Percentiles rank a stretch among this genome's conserved stretches.
Conservation (phyloP, 108 stramenopile species). For the Fistulifera pelliculosa region DNA sequence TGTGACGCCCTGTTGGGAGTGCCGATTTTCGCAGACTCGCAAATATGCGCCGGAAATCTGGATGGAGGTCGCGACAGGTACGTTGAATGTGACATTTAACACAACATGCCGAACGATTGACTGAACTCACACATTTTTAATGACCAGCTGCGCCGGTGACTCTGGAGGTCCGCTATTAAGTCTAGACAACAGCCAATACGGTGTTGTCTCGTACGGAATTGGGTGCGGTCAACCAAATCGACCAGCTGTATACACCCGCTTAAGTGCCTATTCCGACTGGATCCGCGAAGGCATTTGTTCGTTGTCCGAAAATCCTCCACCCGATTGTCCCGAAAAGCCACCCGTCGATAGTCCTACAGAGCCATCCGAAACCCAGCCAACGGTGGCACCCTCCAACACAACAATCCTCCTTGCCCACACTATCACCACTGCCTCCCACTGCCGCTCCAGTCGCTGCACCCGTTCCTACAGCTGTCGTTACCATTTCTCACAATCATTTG, state of each 20-base stretch:
- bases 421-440: too few relatives aligned
- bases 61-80: slow-evolving; percentile 29
- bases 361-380: too few relatives aligned
- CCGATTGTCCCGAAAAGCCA: too few relatives aligned
- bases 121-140: slow-evolving; percentile 7
- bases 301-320: too few relatives aligned
- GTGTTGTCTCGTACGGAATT: slow-evolving; percentile 44
- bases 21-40: slow-evolving; percentile 17
- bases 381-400: too few relatives aligned
- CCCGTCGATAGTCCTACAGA: too few relatives aligned
- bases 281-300: slow-evolving; percentile 9
- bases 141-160: slow-evolving; percentile 42
- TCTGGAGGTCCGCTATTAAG: slow-evolving; percentile 32
- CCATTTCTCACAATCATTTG: too few relatives aligned
- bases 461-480: too few relatives aligned
- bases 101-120: slow-evolving; percentile 25
- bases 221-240: slow-evolving; percentile 35
- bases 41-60: slow-evolving; percentile 30
- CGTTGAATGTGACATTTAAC: slow-evolving; percentile 14
- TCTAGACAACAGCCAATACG: slow-evolving; percentile 21
- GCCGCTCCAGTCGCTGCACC: too few relatives aligned
- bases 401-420: too few relatives aligned
- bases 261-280: slow-evolving; percentile 25
- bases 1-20: slow-evolving; percentile 6
- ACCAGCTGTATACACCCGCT: slow-evolving; percentile 45